Evolutionary conservation across 1,139 yeast genomes (phyloP).

Genomic region (Candida sp.): DNA sequence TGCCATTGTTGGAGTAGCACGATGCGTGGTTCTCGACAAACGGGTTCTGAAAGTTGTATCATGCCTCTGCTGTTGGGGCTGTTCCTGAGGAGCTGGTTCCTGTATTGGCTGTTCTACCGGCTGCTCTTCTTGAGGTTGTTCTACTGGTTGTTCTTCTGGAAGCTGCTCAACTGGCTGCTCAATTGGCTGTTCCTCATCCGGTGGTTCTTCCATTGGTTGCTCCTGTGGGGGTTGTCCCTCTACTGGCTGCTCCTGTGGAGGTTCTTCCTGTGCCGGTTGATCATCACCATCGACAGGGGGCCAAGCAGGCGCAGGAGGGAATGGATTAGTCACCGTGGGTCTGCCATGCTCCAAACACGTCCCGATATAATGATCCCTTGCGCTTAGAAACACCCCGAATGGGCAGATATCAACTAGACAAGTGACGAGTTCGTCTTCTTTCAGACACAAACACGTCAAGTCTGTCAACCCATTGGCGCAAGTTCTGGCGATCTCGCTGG

Average conservation of each 20-base stretch:
- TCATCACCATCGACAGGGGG: slow-evolving; percentile 5
- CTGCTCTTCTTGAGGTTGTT: background rate
- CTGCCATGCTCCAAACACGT: slow-evolving; percentile 50
- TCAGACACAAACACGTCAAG: slow-evolving; percentile 43
- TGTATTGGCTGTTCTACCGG: background rate
- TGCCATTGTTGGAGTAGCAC: background rate
- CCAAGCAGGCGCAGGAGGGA: slow-evolving; percentile 13
- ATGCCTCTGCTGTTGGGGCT: background rate
- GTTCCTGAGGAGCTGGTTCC: background rate
- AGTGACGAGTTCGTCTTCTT: slow-evolving; percentile 39
- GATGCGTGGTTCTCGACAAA: background rate
- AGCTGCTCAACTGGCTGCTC: too few species aligned
- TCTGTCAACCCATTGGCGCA: slow-evolving; percentile 39
- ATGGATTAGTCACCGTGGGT: slow-evolving; percentile 16
- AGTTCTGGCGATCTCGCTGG: slow-evolving; percentile 36
- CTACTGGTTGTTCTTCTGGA: too few species aligned
- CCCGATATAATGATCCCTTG: slow-evolving; percentile 59
- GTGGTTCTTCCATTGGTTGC: too few species aligned
- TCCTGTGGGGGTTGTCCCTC: too few species aligned
- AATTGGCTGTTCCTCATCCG: too few species aligned
- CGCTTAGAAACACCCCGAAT: slow-evolving; percentile 47
- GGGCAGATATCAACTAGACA: slow-evolving; percentile 56
- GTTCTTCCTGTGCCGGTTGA: too few species aligned
- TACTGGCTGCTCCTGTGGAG: too few species aligned
- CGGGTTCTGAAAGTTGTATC: slow-evolving; percentile 1